Percentiles rank a stretch among this genome's conserved stretches.
Conservation (phyloP, 129 eudicot genomes). For the Glebionis coronaria region DNA sequence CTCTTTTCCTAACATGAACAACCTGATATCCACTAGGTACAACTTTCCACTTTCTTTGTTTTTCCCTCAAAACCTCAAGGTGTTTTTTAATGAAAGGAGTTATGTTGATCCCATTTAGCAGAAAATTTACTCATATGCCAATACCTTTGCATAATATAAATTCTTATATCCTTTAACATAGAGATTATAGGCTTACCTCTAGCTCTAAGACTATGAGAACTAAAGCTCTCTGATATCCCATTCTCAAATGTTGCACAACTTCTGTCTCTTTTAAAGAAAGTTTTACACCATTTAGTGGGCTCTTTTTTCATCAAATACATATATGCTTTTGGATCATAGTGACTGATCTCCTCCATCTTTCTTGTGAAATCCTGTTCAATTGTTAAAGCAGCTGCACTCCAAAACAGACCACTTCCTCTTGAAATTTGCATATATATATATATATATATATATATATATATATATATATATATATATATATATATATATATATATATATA, state of each 20-base stretch:
- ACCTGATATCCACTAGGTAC: neutral
- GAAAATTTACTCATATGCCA: neutral
- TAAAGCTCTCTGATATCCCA: neutral
- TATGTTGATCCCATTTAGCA: too few relatives aligned
- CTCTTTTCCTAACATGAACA: neutral
- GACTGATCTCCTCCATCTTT: neutral
- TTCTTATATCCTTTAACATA: neutral
- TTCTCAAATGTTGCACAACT: neutral
- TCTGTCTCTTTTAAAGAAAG: neutral
- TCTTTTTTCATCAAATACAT: neutral
- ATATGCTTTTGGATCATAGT: neutral
- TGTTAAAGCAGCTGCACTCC: neutral
- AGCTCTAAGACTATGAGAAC: neutral
- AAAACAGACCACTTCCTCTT: neutral
- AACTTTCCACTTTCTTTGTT: neutral
- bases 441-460: too few relatives aligned
- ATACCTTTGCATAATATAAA: neutral
- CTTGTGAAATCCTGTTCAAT: neutral
- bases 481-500: too few relatives aligned
- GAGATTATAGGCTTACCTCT: neutral
- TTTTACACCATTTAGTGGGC: neutral
- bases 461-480: too few relatives aligned
- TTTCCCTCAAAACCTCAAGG: neutral
- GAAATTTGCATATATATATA: constrained; percentile 10
- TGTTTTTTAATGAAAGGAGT: too few relatives aligned